Base-by-base conservation (phyloP, 2,329 filamentous ascomycete species). In the Metarhizium guizhouense region DNA sequence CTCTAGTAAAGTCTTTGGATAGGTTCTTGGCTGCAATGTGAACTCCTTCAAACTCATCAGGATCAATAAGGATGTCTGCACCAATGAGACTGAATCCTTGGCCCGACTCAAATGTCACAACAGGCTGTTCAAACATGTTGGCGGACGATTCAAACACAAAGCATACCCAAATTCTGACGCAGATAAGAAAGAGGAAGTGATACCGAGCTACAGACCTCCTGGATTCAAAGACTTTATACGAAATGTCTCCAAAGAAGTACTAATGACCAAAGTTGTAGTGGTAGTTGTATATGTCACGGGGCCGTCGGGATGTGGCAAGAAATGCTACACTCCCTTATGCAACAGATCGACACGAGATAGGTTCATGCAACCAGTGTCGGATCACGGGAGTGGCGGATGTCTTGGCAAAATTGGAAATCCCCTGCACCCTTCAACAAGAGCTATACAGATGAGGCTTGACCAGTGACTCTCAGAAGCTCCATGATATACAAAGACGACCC, bases 11-110 rank as follows among this genome's bases (percentile, higher is more conserved):
- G 53, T 68, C 66, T 47, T 60, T 58, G 36, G 63, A 62, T 7
- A 72, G 56, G 20, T 68, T 70, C 36, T 62, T 57, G 11, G 63
- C 67, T 5, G 70, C 69, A 34, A 72, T 70, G 30, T 65, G 63
- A 16, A 72, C 59, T 10, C 70, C 70, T 4, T 63, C 51, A 16
- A 61, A 62, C 45, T 72, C 68, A 52, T 63, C 62, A 7, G 64
- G 55, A 18, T 68, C 64, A 42, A 68, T 59, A 32, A 70, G 51
- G 36, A 71, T 65, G 1, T 65, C 59, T 4, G 68, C 65, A 14
- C 64, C 62, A 43, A 66, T 58, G 38, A 70, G 63, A 56, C 53
- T 63, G 54, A 70, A 60, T 42, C 65, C 58, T 49, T 55, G 47
- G 25, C 51, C 60, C 8, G 57, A 42, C 55, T 61, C 56, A 52